Evolutionary conservation across 1,284 basidiomycete genomes (phyloP).

Genomic region (Puccinia triticina): DNA sequence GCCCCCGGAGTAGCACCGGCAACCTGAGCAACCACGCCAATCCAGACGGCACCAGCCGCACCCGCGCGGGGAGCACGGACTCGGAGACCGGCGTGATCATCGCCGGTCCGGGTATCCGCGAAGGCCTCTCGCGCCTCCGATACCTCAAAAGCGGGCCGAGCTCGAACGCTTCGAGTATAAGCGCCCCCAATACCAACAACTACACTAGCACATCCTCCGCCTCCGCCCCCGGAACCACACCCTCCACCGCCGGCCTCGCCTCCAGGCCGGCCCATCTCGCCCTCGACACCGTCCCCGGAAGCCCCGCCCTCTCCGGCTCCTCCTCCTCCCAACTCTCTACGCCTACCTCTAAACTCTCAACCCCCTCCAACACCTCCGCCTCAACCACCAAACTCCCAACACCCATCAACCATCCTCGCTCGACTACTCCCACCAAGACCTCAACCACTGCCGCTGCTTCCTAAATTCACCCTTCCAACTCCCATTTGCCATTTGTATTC

Average conservation of each 20-base stretch:
- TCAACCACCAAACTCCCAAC: not conserved
- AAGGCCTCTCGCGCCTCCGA: slow-evolving; percentile 29
- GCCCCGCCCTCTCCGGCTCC: not conserved
- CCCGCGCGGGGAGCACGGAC: slow-evolving; percentile 39
- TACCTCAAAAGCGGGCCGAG: slow-evolving; percentile 28
- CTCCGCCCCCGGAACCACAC: not conserved
- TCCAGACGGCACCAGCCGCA: not conserved
- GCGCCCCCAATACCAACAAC: too few species aligned
- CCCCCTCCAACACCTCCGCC: too few species aligned
- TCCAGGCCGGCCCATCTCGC: not conserved
- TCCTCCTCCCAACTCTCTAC: too few species aligned
- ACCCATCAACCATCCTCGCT: not conserved
- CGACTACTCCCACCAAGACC: too few species aligned
- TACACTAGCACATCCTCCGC: too few species aligned
- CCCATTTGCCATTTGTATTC: not conserved
- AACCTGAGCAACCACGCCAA: slow-evolving; percentile 12
- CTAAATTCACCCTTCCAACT: too few species aligned
- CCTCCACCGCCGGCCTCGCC: not conserved
- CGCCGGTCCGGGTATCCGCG: not conserved
- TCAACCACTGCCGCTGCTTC: too few species aligned
- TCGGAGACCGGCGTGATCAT: slow-evolving; percentile 17
- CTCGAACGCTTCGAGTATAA: not conserved
- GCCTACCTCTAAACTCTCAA: too few species aligned
- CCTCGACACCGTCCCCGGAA: not conserved
- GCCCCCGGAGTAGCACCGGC: slow-evolving; percentile 34